A percentile compares a stretch with the other conserved stretches of the same genome.
Evolutionary conservation across 2,329 filamentous ascomycete species (phyloP).

Genomic region (Sporothrix pseudoabietina): DNA sequence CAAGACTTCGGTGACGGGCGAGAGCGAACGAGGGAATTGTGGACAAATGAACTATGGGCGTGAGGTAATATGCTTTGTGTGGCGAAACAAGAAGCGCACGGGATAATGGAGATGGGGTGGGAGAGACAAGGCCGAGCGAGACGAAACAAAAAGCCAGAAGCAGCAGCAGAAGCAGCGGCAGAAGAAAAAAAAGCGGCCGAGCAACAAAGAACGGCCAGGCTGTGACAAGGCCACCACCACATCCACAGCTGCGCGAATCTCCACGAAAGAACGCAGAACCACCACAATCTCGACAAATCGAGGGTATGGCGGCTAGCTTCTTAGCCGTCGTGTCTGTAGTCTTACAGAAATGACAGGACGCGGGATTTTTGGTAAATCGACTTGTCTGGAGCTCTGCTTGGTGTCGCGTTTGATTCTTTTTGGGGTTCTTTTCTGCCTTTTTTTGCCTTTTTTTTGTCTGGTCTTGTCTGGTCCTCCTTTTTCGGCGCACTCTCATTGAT

Average conservation of each 20-base stretch:
- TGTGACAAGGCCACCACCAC: not conserved
- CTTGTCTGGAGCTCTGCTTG: not conserved
- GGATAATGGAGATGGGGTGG: conserved; percentile 5
- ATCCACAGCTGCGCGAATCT: not conserved
- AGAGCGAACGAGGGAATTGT: conserved; percentile 25
- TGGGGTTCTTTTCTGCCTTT: not conserved
- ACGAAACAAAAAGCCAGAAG: not conserved
- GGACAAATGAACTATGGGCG: conserved; percentile 17
- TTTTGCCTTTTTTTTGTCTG: not conserved
- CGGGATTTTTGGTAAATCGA: conserved; percentile 27
- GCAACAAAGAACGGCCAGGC: not conserved
- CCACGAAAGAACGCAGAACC: not conserved
- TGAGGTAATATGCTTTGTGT: conserved; percentile 23
- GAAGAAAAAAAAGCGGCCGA: conserved; percentile 14
- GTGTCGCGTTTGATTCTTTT: conserved; percentile 11
- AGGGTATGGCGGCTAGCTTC: conserved; percentile 28
- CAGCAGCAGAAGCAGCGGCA: too few species aligned
- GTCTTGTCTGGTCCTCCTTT: not conserved
- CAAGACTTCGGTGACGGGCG: conserved; percentile 8
- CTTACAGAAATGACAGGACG: conserved; percentile 9
- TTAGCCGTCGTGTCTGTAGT: conserved; percentile 22
- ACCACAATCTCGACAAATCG: conserved; percentile 8
- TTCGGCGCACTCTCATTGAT: conserved; percentile 11
- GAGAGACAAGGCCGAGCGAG: conserved; percentile 5
- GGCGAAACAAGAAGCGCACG: conserved; percentile 15